Base-by-base conservation (phyloP, 768 basidiomycete species). In the Tricholoma terreum region DNA sequence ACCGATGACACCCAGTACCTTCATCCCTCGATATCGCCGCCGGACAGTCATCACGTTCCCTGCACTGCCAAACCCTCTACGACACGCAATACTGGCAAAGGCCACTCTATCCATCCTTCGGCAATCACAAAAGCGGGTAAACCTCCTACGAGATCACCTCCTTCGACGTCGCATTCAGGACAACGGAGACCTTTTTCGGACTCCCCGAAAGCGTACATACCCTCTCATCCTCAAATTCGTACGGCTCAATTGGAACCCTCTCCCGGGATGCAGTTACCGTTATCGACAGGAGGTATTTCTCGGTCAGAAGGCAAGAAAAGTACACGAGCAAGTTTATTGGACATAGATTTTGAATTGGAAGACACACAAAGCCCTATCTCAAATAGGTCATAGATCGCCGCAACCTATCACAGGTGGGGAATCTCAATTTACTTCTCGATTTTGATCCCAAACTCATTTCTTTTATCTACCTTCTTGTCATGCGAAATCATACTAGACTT, bases 171-270 rank as follows among this genome's bases (percentile, higher is more conserved):
- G 21, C 43, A 31, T 50, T 40, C 58, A 17, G 38, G n/a, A 57
- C 71, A 52, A 70, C 71, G 38, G 67, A 73, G 54, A 67, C 72
- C 55, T 65, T 66, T 45, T 67, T 73, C 59, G 71, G 75, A 57
- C 64, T 76, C 56, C 9, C 72, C 76, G 9, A 71, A 70, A 27
- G 64, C 67, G 19, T 65, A 67, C 54, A 65, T 65, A 52, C 63
- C 67, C 3, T 58, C 75, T 40, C 70, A 73, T 45, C 63, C 72
- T 1, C 68, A 67, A 49, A 69, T 80, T 34, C 75, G 80, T 35
- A 84, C 81, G 10, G 71, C 74, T 15, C 83, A 84, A 62, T 58
- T 81, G 64, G 81, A 83, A 65, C 82, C 83, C 11, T 83, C 81
- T 0, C 79, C 81, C 19, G 70, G 58, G 11, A 84, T 84, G 83